Conservation (phyloP, 345 rosid species). For the Gossypium turneri region DNA sequence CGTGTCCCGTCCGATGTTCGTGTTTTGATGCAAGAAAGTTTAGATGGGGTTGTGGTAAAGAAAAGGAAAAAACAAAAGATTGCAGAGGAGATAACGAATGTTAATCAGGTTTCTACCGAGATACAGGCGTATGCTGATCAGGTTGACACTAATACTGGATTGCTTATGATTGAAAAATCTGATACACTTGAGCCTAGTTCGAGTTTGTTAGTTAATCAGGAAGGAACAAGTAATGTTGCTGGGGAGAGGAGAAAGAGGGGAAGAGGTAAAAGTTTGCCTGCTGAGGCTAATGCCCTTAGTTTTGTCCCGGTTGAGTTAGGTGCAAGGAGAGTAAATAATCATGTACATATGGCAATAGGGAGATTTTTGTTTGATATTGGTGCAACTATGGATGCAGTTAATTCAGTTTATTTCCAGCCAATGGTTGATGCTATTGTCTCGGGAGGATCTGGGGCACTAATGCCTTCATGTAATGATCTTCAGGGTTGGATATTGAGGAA, state of each 20-base stretch:
- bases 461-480: conserved; percentile 61
- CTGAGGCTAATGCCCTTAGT: conserved; percentile 24
- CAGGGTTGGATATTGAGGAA: conserved; percentile 69
- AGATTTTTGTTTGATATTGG: conserved; percentile 72
- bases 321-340: conserved; percentile 35
- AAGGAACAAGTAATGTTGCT: conserved; percentile 32
- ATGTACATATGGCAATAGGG: conserved; percentile 52
- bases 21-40: conserved; percentile 51
- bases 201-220: conserved; percentile 26
- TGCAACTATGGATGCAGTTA: conserved; percentile 62
- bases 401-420: conserved; percentile 64
- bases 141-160: conserved; percentile 31
- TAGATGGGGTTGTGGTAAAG: conserved; percentile 63
- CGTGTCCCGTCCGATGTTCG: conserved; percentile 66
- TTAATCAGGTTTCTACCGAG: conserved; percentile 39
- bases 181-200: conserved; percentile 25
- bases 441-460: conserved; percentile 39
- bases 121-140: conserved; percentile 25
- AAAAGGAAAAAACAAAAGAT: conserved; percentile 69
- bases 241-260: conserved; percentile 47
- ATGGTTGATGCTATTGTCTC: conserved; percentile 62
- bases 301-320: conserved; percentile 21
- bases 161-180: conserved; percentile 18
- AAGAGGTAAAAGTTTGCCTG: conserved; percentile 31
- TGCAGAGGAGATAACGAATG: conserved; percentile 41